phyloP scores from a whole-genome alignment of 768 basidiomycete species.

The Rhizopogon vinicolor region DNA sequence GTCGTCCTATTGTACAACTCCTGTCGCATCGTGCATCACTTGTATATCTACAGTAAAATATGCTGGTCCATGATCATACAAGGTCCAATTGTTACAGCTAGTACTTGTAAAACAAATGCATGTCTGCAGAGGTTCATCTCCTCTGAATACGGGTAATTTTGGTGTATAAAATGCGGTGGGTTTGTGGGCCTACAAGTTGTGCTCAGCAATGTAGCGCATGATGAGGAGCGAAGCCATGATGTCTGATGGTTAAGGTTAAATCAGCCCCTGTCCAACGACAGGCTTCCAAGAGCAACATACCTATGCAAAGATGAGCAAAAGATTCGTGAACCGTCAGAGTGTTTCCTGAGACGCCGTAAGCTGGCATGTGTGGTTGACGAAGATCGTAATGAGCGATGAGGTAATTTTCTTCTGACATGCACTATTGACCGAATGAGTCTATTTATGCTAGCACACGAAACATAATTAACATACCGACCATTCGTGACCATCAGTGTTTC shows the following conservation, averaged over 20 bases:
- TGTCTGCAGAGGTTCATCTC: not conserved
- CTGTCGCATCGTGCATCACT: too few relatives aligned
- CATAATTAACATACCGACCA: slow-evolving; percentile 60
- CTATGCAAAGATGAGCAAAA: slow-evolving; percentile 47
- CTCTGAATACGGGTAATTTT: not conserved
- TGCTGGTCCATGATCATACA: not conserved
- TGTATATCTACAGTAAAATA: not conserved
- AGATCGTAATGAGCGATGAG: slow-evolving; percentile 66
- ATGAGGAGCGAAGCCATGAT: slow-evolving; percentile 55
- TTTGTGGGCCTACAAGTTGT: slow-evolving; percentile 31
- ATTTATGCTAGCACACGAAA: slow-evolving; percentile 4
- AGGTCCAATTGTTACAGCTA: not conserved
- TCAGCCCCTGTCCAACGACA: slow-evolving; percentile 5
- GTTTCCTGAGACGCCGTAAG: slow-evolving; percentile 61
- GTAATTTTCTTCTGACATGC: slow-evolving; percentile 47
- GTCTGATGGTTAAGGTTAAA: slow-evolving; percentile 30
- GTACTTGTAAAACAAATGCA: not conserved
- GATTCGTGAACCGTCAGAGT: slow-evolving; percentile 55
- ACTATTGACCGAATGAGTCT: slow-evolving; percentile 31
- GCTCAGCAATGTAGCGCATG: slow-evolving; percentile 58
- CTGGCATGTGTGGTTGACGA: slow-evolving; percentile 46
- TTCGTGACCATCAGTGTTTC: slow-evolving; percentile 53
- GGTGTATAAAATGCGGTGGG: not conserved
- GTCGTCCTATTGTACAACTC: too few relatives aligned
- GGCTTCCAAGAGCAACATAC: slow-evolving; percentile 29